Conservation (phyloP, 306 rosid genomes). For the Astragalus membranaceus region DNA sequence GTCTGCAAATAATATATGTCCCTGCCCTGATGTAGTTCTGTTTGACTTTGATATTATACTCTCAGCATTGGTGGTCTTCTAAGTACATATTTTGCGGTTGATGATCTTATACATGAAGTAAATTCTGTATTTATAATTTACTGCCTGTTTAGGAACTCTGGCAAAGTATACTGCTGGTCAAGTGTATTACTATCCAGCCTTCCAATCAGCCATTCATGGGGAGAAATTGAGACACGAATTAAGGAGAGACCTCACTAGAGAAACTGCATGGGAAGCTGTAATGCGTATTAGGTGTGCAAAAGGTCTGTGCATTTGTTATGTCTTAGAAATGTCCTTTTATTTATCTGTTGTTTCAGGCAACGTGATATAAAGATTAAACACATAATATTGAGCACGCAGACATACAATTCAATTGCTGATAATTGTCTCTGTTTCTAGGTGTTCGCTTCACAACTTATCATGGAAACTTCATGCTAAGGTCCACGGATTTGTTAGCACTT, state of each 20-base stretch:
- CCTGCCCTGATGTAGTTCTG: not conserved
- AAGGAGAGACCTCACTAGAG: conserved; percentile 91
- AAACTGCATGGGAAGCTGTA: conserved; percentile 99
- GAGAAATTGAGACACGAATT: conserved; percentile 86
- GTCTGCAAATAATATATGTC: not conserved
- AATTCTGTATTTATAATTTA: conserved; percentile 15
- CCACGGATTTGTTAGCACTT: conserved; percentile 93
- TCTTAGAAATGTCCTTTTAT: conserved; percentile 14
- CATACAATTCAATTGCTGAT: conserved; percentile 14
- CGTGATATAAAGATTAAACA: not conserved
- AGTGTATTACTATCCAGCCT: conserved; percentile 79
- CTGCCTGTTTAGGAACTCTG: conserved; percentile 66
- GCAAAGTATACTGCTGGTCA: conserved; percentile 98
- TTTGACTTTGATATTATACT: not conserved
- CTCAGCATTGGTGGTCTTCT: not conserved
- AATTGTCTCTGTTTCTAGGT: conserved; percentile 45
- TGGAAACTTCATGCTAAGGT: conserved; percentile 95
- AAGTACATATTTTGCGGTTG: not conserved
- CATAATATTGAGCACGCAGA: not conserved
- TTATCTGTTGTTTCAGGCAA: not conserved
- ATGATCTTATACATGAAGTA: conserved; percentile 2
- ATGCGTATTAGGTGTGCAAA: conserved; percentile 96
- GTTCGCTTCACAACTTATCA: conserved; percentile 92
- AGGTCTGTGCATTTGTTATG: conserved; percentile 46
- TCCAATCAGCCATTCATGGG: conserved; percentile 78